Base-by-base conservation (phyloP, 2,329 filamentous ascomycete species). In the Verticillium tricorpus region DNA sequence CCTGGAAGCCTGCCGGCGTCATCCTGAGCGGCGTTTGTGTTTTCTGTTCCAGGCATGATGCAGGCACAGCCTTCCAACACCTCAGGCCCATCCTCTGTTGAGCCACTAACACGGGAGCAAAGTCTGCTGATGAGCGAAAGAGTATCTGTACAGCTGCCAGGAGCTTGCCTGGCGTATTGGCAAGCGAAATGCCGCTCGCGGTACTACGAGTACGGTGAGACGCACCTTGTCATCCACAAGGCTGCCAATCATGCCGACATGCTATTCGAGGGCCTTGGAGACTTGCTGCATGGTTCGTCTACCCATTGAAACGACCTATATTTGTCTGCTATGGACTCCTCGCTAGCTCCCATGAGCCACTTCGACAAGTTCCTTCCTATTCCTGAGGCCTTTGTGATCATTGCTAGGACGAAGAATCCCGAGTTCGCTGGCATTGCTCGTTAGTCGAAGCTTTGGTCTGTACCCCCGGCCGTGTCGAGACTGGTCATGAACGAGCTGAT, bases 1-100 rank as follows among this genome's bases (percentile, higher is more conserved):
- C 81, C 56, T 96, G 85, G 81, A 92, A 87, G 72, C 94, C 94
- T 22, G 90, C 89, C 72, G 94, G 93, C 68, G 87, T 98, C 66
- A 90, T 96, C 61, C 64, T 79, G 12, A 75, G 72, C 32, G 79
- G 79, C 61, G 79, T 77, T 70, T 58, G 7, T 28, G 28, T 22
- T 22, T 3, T 45, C 15, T 8, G n/a, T 17, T 6, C 39, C 15
- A 45, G 39, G 15, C 19, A 22, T n/a, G 5, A 19, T 45, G 39
- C 39, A 45, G 22, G 39, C 17, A 19, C 39, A 45, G 39, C 39
- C 17, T 40, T 59, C 62, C 66, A 37, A 65, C 64, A 56, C 25
- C 59, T 5, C 60, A 73, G 74, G 78, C 5, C 84, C 84, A n/a
- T 79, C 79, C 60, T 93, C 89, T 2, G 93, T 97, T 60, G 11